phyloP scores from a whole-genome alignment of 1,284 basidiomycete species.

The Psilocybe mexicana region DNA sequence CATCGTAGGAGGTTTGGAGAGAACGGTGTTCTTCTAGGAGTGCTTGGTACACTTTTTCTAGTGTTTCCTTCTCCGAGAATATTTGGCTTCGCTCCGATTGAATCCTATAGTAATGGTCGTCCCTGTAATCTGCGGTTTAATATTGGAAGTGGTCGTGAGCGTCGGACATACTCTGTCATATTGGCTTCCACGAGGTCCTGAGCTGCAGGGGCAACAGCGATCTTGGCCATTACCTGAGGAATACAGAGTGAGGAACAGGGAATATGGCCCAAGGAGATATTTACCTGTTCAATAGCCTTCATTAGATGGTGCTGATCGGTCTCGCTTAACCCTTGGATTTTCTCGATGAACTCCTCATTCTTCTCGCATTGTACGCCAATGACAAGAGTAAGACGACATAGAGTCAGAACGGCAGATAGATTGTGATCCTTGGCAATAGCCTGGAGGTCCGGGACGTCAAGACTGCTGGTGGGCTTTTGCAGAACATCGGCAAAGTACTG shows the following conservation, averaged over 20 bases:
- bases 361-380: constrained; percentile 91
- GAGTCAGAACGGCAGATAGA: constrained; percentile 63
- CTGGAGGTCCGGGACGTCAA: constrained; percentile 82
- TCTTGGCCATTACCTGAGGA: constrained; percentile 71
- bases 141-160: background rate
- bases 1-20: constrained; percentile 72
- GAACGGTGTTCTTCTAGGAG: constrained; percentile 78
- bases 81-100: constrained; percentile 78
- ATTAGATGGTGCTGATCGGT: constrained; percentile 82
- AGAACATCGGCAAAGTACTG: constrained; percentile 84
- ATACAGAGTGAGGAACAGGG: background rate
- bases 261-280: background rate
- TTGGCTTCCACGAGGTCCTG: constrained; percentile 49
- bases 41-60: constrained; percentile 75
- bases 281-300: constrained; percentile 84
- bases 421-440: constrained; percentile 77
- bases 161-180: constrained; percentile 72
- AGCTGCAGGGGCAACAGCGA: constrained; percentile 45
- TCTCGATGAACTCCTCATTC: constrained; percentile 81
- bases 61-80: constrained; percentile 74
- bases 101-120: constrained; percentile 83
- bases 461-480: constrained; percentile 67
- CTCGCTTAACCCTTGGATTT: constrained; percentile 79
- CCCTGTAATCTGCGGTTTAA: constrained; percentile 43
- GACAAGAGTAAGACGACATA: constrained; percentile 87